phyloP scores from a whole-genome alignment of 805 yeast genomes.

The Lachancea kluyveri region DNA sequence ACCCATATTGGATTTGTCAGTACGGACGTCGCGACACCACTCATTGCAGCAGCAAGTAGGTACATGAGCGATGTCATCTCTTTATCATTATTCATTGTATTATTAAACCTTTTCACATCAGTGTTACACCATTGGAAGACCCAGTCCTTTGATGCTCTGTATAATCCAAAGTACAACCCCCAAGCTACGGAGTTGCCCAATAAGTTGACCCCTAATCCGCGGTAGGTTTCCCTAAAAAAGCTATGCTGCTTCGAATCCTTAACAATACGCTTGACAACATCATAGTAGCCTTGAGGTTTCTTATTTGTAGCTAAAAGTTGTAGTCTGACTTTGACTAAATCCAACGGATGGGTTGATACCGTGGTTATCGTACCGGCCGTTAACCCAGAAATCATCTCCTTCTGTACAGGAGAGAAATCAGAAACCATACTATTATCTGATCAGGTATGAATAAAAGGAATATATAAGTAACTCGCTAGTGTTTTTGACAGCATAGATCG shows the following conservation, averaged over 20 bases:
- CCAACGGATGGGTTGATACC: conserved; percentile 80
- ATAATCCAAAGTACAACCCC: conserved; percentile 80
- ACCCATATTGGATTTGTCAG: conserved; percentile 96
- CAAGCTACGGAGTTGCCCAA: conserved; percentile 84
- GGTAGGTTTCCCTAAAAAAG: conserved; percentile 39
- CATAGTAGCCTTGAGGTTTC: conserved; percentile 22
- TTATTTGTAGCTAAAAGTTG: conserved; percentile 46
- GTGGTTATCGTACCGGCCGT: conserved; percentile 81
- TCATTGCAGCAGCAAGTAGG: conserved; percentile 50
- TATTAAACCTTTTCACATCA: neutral
- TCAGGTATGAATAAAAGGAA: no score
- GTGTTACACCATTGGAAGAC: conserved; percentile 18
- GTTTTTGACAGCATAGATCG: no score
- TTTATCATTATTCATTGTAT: conserved; percentile 22
- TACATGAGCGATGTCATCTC: conserved; percentile 40
- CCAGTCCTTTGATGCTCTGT: conserved; percentile 51
- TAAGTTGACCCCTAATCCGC: conserved; percentile 77
- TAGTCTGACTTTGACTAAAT: conserved; percentile 73
- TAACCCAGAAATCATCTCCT: conserved; percentile 65
- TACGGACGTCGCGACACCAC: conserved; percentile 72
- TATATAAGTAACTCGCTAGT: no score
- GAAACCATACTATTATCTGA: no score
- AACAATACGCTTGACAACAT: conserved; percentile 22
- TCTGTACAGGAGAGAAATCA: no score
- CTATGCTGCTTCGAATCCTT: conserved; percentile 11